A percentile compares a stretch with the other conserved stretches of the same genome.
phyloP scores from a whole-genome alignment of 495 filamentous ascomycete species.

The Ascobolus immersus region DNA sequence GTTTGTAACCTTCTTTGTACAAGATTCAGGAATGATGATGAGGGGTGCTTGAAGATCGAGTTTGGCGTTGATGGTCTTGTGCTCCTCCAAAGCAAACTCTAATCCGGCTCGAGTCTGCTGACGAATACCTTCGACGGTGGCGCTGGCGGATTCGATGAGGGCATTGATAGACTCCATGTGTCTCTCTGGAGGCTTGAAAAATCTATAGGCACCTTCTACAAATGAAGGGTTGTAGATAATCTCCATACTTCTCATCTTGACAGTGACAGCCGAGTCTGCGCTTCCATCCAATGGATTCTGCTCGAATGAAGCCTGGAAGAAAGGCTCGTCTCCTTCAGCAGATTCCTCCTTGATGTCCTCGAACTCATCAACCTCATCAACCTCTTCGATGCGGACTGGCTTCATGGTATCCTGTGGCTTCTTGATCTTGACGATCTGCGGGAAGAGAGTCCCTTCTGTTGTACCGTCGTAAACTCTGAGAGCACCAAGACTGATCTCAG shows the following conservation, averaged over 20 bases:
- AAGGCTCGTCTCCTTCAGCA: conserved; percentile 35
- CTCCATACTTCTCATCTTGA: conserved; percentile 84
- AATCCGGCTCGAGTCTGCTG: conserved; percentile 88
- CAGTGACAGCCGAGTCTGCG: conserved; percentile 66
- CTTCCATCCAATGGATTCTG: conserved; percentile 82
- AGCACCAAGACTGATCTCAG: conserved; percentile 70
- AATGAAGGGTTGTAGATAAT: conserved; percentile 92
- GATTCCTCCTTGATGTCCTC: conserved; percentile 15
- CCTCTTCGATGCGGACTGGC: conserved; percentile 33
- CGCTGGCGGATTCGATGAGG: conserved; percentile 77
- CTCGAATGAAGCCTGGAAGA: conserved; percentile 81
- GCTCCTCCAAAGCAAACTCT: conserved; percentile 86
- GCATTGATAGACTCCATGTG: conserved; percentile 97
- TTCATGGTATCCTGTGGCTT: conserved; percentile 30
- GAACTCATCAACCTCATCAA: conserved; percentile 25
- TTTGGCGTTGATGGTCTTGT: conserved; percentile 91
- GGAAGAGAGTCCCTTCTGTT: conserved; percentile 64
- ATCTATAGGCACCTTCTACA: conserved; percentile 63
- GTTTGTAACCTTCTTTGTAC: conserved; percentile 49
- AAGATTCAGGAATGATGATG: conserved; percentile 85
- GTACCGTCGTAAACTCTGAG: conserved; percentile 89
- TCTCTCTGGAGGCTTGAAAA: conserved; percentile 83
- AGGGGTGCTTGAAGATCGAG: conserved; percentile 85
- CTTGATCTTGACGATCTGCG: conserved; percentile 86
- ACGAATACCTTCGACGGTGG: conserved; percentile 75